Evolutionary conservation across 176 grass and related monocot species (phyloP).

Genomic region (Lolium rigidum): DNA sequence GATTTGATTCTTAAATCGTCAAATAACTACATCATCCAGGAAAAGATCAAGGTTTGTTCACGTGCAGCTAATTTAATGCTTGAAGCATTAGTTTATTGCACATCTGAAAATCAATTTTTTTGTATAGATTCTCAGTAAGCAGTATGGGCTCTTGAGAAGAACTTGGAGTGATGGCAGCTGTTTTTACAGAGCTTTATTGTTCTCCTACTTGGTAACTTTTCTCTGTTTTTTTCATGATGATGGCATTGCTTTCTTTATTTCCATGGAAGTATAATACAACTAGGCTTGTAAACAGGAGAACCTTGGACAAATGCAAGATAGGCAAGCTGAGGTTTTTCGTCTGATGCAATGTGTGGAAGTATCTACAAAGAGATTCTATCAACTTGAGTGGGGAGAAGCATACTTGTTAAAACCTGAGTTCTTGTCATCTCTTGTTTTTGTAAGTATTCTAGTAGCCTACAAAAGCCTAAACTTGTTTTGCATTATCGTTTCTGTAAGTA

Average conservation of each 20-base stretch:
- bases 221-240: slow-evolving; percentile 3
- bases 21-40: slow-evolving; percentile 9
- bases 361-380: background rate
- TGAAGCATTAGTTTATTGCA: background rate
- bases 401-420: background rate
- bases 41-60: slow-evolving; percentile 42
- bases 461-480: too few species aligned
- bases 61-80: background rate
- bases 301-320: slow-evolving; percentile 32
- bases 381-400: background rate
- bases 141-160: slow-evolving; percentile 38
- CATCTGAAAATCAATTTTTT: slow-evolving; percentile 15
- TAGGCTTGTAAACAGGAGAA: slow-evolving; percentile 29
- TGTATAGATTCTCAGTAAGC: slow-evolving; percentile 33
- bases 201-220: slow-evolving; percentile 44
- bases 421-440: slow-evolving; percentile 1
- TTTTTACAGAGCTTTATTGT: slow-evolving; percentile 41
- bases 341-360: background rate
- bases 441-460: background rate
- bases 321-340: slow-evolving; percentile 14
- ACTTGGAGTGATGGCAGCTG: slow-evolving; percentile 24
- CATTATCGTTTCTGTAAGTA: too few species aligned
- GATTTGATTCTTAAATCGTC: slow-evolving; percentile 11
- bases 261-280: background rate
- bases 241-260: background rate